phyloP scores from a whole-genome alignment of 805 yeast genomes.

The Saccharomycopsis sp. region DNA sequence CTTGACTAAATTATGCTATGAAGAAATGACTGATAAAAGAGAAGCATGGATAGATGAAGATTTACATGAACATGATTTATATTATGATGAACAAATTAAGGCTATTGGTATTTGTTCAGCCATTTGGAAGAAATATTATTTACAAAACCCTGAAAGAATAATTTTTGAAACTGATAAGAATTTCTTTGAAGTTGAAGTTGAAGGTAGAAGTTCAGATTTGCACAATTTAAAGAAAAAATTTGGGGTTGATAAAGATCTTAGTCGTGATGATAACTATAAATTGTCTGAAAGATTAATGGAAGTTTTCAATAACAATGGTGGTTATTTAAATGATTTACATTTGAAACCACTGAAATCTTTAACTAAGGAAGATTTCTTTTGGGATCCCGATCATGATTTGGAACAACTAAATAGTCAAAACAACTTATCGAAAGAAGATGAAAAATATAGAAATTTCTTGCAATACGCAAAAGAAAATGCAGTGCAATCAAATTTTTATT shows the following conservation, averaged over 20 bases:
- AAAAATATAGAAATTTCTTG: conserved; percentile 25
- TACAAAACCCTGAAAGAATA: conserved; percentile 27
- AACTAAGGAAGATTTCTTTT: conserved; percentile 10
- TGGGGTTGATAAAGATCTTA: conserved; percentile 1
- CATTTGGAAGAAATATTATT: conserved; percentile 25
- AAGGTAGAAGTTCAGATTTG: conserved; percentile 22
- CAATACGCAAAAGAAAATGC: conserved; percentile 25
- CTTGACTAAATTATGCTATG: conserved; percentile 22
- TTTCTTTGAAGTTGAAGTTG: conserved; percentile 26
- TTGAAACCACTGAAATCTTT: conserved; percentile 9
- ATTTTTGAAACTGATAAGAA: conserved; percentile 26
- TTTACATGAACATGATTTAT: conserved; percentile 12
- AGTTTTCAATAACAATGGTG: conserved; percentile 14
- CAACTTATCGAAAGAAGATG: conserved; percentile 23
- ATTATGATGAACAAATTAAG: conserved; percentile 26
- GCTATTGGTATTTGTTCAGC: conserved; percentile 27
- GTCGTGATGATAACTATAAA: conserved; percentile 14
- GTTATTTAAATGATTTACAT: conserved; percentile 13
- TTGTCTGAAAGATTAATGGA: conserved; percentile 2
- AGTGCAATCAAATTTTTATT: conserved; percentile 25
- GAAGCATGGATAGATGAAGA: conserved; percentile 27
- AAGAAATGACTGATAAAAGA: conserved; percentile 20
- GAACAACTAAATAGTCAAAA: conserved; percentile 7
- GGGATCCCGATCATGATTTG: conserved; percentile 18
- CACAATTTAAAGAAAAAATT: conserved; percentile 1